A percentile compares a stretch with the other conserved stretches of the same genome.
Evolutionary conservation across 441 rosid genomes (phyloP).

Genomic region (Metrosideros polymorpha): DNA sequence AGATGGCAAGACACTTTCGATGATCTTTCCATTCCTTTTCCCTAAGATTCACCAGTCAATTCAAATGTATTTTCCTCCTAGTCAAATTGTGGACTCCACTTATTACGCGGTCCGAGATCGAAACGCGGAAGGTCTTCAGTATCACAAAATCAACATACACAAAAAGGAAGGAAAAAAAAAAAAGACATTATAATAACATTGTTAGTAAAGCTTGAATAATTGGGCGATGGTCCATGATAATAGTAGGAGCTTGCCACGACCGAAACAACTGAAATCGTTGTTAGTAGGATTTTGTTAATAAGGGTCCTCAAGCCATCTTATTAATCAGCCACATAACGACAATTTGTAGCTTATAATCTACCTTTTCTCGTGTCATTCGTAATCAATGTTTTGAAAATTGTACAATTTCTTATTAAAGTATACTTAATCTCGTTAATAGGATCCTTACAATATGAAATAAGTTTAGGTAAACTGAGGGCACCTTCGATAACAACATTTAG

Average conservation of each 20-base stretch:
- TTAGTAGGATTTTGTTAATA: not conserved
- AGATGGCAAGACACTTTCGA: too few species aligned
- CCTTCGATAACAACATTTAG: not conserved
- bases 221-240: not conserved
- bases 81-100: too few species aligned
- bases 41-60: too few species aligned
- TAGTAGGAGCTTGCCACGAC: not conserved
- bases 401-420: not conserved
- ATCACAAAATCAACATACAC: fast-evolving
- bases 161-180: not conserved
- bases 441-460: not conserved
- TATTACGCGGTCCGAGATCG: not conserved
- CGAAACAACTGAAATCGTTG: too few species aligned
- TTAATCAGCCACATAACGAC: too few species aligned
- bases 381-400: not conserved
- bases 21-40: too few species aligned
- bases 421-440: not conserved
- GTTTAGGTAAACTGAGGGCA: not conserved
- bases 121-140: not conserved
- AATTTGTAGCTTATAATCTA: not conserved
- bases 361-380: not conserved
- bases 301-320: not conserved
- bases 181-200: not conserved
- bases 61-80: too few species aligned
- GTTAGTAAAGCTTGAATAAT: not conserved